Evolutionary conservation across 2,329 filamentous ascomycete genomes (phyloP).

Genomic region (Aspergillus carbonarius): DNA sequence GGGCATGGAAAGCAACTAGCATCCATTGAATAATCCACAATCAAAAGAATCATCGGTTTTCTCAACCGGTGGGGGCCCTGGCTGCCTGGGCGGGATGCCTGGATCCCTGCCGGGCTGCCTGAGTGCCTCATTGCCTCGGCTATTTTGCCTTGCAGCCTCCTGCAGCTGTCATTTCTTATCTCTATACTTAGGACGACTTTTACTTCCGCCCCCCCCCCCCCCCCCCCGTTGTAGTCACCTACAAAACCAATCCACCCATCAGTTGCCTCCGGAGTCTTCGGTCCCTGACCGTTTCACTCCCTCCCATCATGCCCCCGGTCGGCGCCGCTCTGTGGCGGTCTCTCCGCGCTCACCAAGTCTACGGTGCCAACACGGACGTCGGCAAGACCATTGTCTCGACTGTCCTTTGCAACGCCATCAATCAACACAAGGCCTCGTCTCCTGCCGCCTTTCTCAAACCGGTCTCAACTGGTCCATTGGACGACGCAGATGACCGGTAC

Average conservation of each 20-base stretch:
- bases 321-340: constrained; percentile 66
- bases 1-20: no score
- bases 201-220: not conserved
- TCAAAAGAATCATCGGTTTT: no score
- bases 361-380: constrained; percentile 80
- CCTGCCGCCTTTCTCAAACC: constrained; percentile 71
- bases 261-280: not conserved
- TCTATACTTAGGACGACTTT: not conserved
- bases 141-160: not conserved
- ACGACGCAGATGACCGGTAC: constrained; percentile 71
- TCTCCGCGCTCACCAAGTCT: constrained; percentile 71
- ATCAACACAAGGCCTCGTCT: constrained; percentile 44
- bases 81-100: not conserved
- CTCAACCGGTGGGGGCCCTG: not conserved
- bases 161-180: not conserved
- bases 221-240: not conserved
- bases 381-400: constrained; percentile 82
- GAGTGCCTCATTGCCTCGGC: not conserved
- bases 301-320: constrained; percentile 50
- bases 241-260: not conserved
- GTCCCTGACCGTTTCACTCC: not conserved
- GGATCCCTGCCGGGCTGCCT: not conserved
- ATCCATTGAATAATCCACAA: no score
- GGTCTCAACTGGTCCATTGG: constrained; percentile 70
- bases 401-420: constrained; percentile 64